Conservation (phyloP, 192 early-diverging fungal species). For the Entomortierella beljakovae region DNA sequence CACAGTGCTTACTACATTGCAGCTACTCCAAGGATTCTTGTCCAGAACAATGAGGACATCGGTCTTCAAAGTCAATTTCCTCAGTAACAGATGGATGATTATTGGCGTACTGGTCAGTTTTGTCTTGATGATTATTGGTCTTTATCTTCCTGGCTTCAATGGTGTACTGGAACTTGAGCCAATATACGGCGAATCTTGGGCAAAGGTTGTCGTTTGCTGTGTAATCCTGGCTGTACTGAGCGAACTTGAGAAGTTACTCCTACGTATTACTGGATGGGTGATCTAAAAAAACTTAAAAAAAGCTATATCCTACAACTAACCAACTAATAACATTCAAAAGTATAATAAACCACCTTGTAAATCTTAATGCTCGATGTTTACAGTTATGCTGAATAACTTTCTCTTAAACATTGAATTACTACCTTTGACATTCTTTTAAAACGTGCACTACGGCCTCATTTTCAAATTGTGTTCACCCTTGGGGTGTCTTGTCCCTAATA, state of each 20-base stretch:
- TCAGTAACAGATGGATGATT: conserved; percentile 88
- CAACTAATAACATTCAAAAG: too few relatives aligned
- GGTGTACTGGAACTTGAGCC: conserved; percentile 32
- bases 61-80: conserved; percentile 80
- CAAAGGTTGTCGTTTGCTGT: conserved; percentile 66
- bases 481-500: too few relatives aligned
- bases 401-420: too few relatives aligned
- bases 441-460: too few relatives aligned
- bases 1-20: conserved; percentile 82
- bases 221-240: conserved; percentile 66
- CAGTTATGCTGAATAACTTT: too few relatives aligned
- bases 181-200: conserved; percentile 70
- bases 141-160: conserved; percentile 78
- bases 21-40: conserved; percentile 90
- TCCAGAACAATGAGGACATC: conserved; percentile 78
- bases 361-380: too few relatives aligned
- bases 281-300: conserved; percentile 8
- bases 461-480: too few relatives aligned
- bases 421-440: too few relatives aligned
- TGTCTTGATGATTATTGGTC: conserved; percentile 75
- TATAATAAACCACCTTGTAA: too few relatives aligned
- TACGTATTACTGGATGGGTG: conserved; percentile 18
- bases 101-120: conserved; percentile 78
- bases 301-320: too few relatives aligned
- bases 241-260: conserved; percentile 69